phyloP scores from a whole-genome alignment of 139 green algal species.

The Chlamydomonas sphaeroides region DNA sequence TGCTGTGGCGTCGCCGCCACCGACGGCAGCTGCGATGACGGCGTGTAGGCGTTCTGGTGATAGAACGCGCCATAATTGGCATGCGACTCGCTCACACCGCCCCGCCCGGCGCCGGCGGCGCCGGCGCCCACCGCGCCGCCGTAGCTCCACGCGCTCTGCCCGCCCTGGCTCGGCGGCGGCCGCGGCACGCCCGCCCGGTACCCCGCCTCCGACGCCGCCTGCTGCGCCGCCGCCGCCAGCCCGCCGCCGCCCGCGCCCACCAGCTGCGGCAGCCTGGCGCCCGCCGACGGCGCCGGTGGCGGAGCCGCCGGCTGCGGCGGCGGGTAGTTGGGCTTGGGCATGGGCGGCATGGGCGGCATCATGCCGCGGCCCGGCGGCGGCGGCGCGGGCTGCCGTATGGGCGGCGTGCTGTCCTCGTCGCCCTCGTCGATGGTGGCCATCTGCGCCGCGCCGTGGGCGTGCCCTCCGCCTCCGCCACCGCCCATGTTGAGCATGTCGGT shows the following conservation, averaged over 20 bases:
- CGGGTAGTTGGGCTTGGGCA: slow-evolving; percentile 35
- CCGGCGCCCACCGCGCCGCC: background rate
- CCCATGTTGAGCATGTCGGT: slow-evolving; percentile 50
- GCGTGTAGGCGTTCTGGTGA: slow-evolving; percentile 31
- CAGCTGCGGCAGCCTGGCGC: slow-evolving; percentile 13
- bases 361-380: background rate
- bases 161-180: slow-evolving; percentile 9
- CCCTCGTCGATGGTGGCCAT: slow-evolving; percentile 37
- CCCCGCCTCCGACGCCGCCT: background rate
- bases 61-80: slow-evolving; percentile 63
- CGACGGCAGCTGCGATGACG: background rate
- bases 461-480: background rate
- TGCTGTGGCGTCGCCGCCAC: no score
- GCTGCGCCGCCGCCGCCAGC: background rate
- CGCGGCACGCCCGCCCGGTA: background rate
- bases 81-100: slow-evolving; percentile 46
- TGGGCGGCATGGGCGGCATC: slow-evolving; percentile 42
- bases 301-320: background rate
- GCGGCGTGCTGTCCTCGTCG: slow-evolving; percentile 18
- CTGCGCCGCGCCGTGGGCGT: background rate
- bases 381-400: background rate
- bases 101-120: background rate
- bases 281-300: background rate
- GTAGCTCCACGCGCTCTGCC: slow-evolving; percentile 10
- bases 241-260: background rate